Conservation (phyloP, 2,329 filamentous ascomycete genomes). For the Esteya vermicola region DNA sequence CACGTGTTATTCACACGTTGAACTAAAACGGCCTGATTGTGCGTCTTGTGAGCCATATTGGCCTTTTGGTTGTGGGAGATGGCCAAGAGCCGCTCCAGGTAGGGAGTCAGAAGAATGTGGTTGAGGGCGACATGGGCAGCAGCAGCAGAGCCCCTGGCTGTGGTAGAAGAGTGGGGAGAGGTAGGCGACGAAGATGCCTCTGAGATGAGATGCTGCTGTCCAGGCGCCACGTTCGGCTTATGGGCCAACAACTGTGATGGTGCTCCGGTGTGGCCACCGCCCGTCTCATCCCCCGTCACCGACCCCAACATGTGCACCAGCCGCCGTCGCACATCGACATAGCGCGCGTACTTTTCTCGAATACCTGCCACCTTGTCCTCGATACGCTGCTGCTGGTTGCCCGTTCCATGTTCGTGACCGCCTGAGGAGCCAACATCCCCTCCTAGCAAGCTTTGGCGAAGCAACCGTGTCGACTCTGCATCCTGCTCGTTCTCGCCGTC, state of each 20-base stretch:
- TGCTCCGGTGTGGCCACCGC: not conserved
- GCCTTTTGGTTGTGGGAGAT: conserved; percentile 42
- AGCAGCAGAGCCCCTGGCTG: too few species aligned
- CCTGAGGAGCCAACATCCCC: too few species aligned
- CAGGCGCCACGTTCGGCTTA: conserved; percentile 15
- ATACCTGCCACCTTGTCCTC: conserved; percentile 30
- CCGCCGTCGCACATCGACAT: conserved; percentile 32
- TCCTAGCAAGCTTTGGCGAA: conserved; percentile 8
- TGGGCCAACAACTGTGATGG: conserved; percentile 9
- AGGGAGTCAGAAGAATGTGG: conserved; percentile 38
- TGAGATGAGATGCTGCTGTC: too few species aligned
- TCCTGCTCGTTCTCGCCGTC: conserved; percentile 11
- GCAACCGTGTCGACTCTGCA: conserved; percentile 8
- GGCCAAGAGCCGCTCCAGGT: conserved; percentile 36
- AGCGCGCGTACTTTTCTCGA: conserved; percentile 37
- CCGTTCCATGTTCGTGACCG: too few species aligned
- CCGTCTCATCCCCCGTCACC: too few species aligned
- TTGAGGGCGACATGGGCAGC: not conserved
- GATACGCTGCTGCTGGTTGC: conserved; percentile 13
- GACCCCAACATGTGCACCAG: conserved; percentile 29
- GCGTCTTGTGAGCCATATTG: conserved; percentile 42
- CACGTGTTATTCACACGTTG: conserved; percentile 36
- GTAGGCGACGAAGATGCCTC: too few species aligned
- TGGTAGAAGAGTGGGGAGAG: too few species aligned
- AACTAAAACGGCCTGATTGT: conserved; percentile 34